phyloP scores from a whole-genome alignment of 2,329 filamentous ascomycete species.

The Penicillium sclerotiorum region DNA sequence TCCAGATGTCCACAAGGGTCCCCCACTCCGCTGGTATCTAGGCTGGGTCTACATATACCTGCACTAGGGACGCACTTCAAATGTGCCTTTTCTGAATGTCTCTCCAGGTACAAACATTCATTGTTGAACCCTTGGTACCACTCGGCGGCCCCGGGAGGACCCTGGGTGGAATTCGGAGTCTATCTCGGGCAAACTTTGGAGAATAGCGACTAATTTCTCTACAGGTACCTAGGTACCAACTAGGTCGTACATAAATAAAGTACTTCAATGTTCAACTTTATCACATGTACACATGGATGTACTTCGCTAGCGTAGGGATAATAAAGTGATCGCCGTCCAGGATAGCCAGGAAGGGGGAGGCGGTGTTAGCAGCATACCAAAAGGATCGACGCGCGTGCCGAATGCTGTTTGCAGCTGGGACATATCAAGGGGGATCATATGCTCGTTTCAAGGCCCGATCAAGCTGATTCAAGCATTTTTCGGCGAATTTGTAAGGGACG shows the following conservation, averaged over 20 bases:
- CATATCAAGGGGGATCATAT: constrained; percentile 20
- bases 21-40: constrained; percentile 5
- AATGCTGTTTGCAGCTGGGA: constrained; percentile 15
- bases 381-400: constrained; percentile 25
- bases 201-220: too few relatives aligned
- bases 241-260: too few relatives aligned
- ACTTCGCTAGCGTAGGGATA: constrained; percentile 17
- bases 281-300: too few relatives aligned
- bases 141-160: background rate
- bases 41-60: background rate
- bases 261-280: too few relatives aligned
- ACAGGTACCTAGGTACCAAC: too few relatives aligned
- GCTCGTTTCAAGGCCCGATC: constrained; percentile 6
- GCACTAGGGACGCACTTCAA: background rate
- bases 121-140: too few relatives aligned
- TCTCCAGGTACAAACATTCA: background rate
- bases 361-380: constrained; percentile 16
- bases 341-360: constrained; percentile 23
- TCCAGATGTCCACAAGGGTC: background rate
- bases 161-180: too few relatives aligned
- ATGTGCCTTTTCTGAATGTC: background rate
- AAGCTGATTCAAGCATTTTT: background rate
- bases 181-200: too few relatives aligned
- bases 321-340: constrained; percentile 1
- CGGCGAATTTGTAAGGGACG: constrained; percentile 7